Percentiles rank a stretch among this genome's conserved stretches.
Conservation (phyloP, 192 early-diverging fungal species). For the Rhizoclosmatium globosum region DNA sequence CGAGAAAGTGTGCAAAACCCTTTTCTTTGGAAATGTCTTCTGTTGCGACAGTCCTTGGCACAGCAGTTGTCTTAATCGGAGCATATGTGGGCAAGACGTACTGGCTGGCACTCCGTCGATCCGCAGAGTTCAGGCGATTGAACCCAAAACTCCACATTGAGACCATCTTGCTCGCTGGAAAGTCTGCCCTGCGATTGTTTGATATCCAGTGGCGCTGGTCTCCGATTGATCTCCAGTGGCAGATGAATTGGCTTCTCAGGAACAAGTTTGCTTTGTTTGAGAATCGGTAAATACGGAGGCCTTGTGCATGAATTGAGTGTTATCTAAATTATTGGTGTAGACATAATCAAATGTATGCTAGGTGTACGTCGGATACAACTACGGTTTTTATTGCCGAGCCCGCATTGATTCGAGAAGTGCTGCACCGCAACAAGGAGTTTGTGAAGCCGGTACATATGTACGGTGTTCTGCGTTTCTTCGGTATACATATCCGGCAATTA, state of each 20-base stretch:
- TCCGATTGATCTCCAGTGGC: slow-evolving; percentile 2
- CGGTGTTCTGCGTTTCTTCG: slow-evolving; percentile 35
- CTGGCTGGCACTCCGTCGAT: neutral
- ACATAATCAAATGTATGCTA: neutral
- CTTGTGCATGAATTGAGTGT: too few relatives aligned
- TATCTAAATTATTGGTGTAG: neutral
- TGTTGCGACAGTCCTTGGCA: too few relatives aligned
- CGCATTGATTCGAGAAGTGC: neutral
- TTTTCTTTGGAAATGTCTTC: too few relatives aligned
- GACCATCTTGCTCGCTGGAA: neutral
- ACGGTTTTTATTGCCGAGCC: slow-evolving; percentile 17
- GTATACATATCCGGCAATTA: neutral
- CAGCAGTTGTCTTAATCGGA: too few relatives aligned
- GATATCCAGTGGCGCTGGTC: neutral
- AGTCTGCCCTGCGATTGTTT: neutral
- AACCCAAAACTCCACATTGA: neutral
- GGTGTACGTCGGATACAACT: neutral
- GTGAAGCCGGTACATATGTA: slow-evolving; percentile 41
- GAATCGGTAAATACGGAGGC: neutral
- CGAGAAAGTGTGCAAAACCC: too few relatives aligned
- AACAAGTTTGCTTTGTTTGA: neutral
- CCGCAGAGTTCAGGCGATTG: neutral
- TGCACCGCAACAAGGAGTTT: slow-evolving; percentile 34
- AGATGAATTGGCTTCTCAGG: neutral
- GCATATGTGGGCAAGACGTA: too few relatives aligned